These are phyloP conservation scores for Thelonectria olida DNA, from an alignment of 2,329 filamentous ascomycete genomes.

Conservation along the genomic window DNA sequence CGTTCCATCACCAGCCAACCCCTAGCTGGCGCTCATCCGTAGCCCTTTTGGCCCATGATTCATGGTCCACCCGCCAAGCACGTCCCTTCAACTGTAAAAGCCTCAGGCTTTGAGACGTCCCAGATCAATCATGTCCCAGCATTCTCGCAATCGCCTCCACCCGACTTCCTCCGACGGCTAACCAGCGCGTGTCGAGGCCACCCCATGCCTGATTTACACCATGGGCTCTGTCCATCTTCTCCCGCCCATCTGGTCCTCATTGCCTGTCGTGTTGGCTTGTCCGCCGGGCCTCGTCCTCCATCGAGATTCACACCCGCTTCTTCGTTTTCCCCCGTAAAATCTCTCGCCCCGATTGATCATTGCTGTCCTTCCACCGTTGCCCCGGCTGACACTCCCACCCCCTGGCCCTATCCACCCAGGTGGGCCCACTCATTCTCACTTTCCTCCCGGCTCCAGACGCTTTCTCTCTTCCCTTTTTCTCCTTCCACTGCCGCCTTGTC, in stretches of 20 bases:
- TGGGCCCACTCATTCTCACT: conserved; percentile 49
- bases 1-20: conserved; percentile 39
- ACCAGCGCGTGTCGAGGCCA: conserved; percentile 39
- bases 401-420: conserved; percentile 42
- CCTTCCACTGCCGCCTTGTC: conserved; percentile 48
- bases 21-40: conserved; percentile 34
- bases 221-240: conserved; percentile 17
- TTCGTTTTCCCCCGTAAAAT: conserved; percentile 38
- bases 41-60: conserved; percentile 42
- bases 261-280: conserved; percentile 18
- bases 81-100: conserved; percentile 43
- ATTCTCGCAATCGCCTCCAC: conserved; percentile 43
- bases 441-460: conserved; percentile 47
- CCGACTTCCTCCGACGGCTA: conserved; percentile 48
- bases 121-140: conserved; percentile 42
- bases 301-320: conserved; percentile 28
- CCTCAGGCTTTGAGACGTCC: conserved; percentile 44
- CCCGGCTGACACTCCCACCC: conserved; percentile 48
- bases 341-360: conserved; percentile 42
- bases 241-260: conserved; percentile 19
- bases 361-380: conserved; percentile 43
- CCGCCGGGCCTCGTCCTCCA: conserved; percentile 17
- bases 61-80: conserved; percentile 46
- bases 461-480: conserved; percentile 54
- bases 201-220: conserved; percentile 42